phyloP scores from a whole-genome alignment of 495 filamentous ascomycete species.

The Neurospora sp. region DNA sequence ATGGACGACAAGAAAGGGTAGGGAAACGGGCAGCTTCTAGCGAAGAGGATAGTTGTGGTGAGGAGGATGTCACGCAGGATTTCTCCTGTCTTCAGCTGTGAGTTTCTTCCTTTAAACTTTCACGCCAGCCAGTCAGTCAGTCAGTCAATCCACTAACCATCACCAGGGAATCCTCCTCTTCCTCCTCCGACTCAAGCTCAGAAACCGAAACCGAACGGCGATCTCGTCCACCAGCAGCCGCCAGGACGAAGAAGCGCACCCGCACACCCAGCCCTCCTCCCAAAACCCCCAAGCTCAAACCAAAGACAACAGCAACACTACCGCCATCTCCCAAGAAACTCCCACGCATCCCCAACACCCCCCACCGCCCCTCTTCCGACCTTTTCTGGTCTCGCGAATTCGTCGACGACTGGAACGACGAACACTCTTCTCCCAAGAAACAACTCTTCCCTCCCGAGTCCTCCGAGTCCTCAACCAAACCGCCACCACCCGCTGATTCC shows the following conservation, averaged over 20 bases:
- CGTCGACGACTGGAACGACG: constrained; percentile 74
- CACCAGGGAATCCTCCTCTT: constrained; percentile 3
- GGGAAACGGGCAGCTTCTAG: not conserved
- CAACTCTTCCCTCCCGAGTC: constrained; percentile 23
- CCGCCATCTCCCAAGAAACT: constrained; percentile 27
- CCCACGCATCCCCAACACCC: constrained; percentile 26
- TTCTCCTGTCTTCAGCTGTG: constrained; percentile 13
- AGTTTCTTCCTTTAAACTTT: too few relatives aligned
- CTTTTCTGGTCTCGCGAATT: constrained; percentile 71
- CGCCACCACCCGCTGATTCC: too few relatives aligned
- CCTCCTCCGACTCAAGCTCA: not conserved
- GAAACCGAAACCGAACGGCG: not conserved
- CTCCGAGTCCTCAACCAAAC: constrained; percentile 2
- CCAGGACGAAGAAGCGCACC: not conserved
- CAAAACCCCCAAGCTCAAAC: constrained; percentile 16
- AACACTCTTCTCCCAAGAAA: constrained; percentile 65
- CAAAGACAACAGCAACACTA: not conserved
- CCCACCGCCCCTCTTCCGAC: constrained; percentile 58
- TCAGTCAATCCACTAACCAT: too few relatives aligned
- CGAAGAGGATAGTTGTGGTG: not conserved
- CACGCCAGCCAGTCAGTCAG: too few relatives aligned
- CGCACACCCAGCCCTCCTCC: constrained; percentile 17
- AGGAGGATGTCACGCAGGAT: constrained; percentile 13
- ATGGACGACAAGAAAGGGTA: not conserved
- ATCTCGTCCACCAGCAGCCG: not conserved